Base-by-base conservation (phyloP, 805 yeast species). In the Suhomyces xylopsoci region DNA sequence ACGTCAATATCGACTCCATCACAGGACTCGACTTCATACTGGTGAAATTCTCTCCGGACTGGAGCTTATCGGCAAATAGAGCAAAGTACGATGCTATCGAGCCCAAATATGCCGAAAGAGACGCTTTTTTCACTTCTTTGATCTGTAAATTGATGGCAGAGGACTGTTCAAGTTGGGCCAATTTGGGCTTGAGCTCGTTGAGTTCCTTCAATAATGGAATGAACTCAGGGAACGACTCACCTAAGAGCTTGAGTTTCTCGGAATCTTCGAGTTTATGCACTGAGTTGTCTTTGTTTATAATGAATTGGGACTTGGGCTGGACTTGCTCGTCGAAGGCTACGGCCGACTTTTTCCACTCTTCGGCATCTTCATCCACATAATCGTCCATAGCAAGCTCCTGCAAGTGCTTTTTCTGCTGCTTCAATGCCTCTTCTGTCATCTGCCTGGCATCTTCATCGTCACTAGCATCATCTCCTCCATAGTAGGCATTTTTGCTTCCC, bases 341-440 rank as follows among this genome's bases (percentile, higher is more conserved):
- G 15, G 79, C 68, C 32, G 67, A 76, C 58, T 81, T 79, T 36
- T 80, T 74, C 97, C 97, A 93, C 57, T 88, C 96, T 25, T 83
- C 91, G 58, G 82, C 81, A 52, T 85, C 92, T 52, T 90, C 96
- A 57, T 90, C 94, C 60, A 74, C 59, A 52, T 66, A 75, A 54
- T 75, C 79, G 51, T 71, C 86, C 71, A 65, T 79, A 46, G 83
- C 82, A 60, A 92, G 75, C 45, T 87, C 96, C 58, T 83, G 83
- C 53, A 90, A 70, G 66, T 91, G 78, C 55, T 69, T 69, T 73
- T 87, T 88, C 70, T 92, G 97, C 59, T 90, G 84, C 63, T 90
- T 83, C 47, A 89, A 64, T 0, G 98, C 98, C 70, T 94, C 97
- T 60, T 83, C 84, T 53, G 93, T 94, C 70, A 91, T 85, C 56